Conservation (phyloP, 306 rosid species). For the Citrullus amarus region DNA sequence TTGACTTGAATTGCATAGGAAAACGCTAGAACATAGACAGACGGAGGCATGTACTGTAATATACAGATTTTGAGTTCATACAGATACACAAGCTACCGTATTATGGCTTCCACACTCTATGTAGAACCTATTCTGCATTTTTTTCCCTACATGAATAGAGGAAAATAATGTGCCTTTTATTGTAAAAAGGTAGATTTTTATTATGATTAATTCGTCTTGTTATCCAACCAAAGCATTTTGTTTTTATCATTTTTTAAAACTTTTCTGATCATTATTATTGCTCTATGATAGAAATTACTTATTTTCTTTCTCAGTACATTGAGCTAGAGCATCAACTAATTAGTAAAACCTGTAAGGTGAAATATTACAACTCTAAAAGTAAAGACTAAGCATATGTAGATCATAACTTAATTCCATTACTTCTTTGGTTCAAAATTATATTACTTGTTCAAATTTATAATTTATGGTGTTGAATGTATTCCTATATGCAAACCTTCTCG, state of each 20-base stretch:
- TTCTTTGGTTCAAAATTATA: background rate
- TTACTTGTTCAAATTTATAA: background rate
- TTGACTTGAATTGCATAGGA: too few relatives aligned
- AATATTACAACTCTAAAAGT: background rate
- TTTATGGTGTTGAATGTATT: background rate
- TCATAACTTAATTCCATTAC: background rate
- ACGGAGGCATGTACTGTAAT: too few relatives aligned
- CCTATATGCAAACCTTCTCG: conserved; percentile 59
- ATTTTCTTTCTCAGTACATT: background rate
- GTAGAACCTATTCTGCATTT: too few relatives aligned
- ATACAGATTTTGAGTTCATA: background rate
- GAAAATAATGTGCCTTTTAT: background rate
- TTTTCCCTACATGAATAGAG: too few relatives aligned
- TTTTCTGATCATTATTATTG: background rate
- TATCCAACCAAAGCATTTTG: background rate
- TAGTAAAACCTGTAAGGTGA: background rate
- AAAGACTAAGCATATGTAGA: background rate
- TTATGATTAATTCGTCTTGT: background rate
- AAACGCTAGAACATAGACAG: too few relatives aligned
- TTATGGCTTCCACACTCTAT: too few relatives aligned
- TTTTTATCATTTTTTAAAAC: background rate
- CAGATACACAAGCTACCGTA: too few relatives aligned
- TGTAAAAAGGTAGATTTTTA: background rate
- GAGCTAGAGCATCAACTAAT: background rate
- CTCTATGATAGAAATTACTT: background rate